Percentiles rank a stretch among this genome's conserved stretches.
These are phyloP conservation scores for Leishmania aethiopica DNA, from an alignment of 208 protist genomes.

Conservation along the genomic window DNA sequence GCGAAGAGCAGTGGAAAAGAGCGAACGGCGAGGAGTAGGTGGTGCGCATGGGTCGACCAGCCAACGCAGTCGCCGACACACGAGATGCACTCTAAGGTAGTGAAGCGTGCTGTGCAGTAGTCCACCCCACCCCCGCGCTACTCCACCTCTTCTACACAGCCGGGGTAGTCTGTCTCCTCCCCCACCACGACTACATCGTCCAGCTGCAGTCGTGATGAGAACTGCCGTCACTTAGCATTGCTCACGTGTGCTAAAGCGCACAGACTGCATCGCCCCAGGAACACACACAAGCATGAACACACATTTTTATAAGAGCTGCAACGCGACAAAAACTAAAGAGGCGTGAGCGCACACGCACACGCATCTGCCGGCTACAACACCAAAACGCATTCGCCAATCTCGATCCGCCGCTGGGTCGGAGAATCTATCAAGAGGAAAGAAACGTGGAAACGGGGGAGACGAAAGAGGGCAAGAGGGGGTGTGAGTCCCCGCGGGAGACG, in stretches of 20 bases:
- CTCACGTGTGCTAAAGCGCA: not conserved
- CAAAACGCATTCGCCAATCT: not conserved
- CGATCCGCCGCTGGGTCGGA: not conserved
- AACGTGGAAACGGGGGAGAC: not conserved
- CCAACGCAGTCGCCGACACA: not conserved
- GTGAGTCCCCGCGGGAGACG: not conserved
- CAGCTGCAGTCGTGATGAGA: not conserved
- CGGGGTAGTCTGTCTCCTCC: not conserved
- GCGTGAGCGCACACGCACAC: constrained; percentile 3
- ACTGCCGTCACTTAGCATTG: not conserved
- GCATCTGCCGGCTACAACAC: not conserved
- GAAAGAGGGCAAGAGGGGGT: not conserved
- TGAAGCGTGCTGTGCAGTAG: not conserved
- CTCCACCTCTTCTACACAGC: not conserved
- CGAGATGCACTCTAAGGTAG: not conserved
- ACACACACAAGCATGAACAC: constrained; percentile 20
- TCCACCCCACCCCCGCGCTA: not conserved
- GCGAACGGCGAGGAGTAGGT: not conserved
- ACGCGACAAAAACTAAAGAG: not conserved
- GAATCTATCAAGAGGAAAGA: not conserved
- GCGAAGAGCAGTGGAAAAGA: not conserved
- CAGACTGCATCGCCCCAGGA: not conserved
- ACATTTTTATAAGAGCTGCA: constrained; percentile 2
- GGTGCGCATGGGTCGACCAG: not conserved
- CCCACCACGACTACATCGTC: not conserved